These are phyloP conservation scores for Cutaneotrichosporon cutaneum DNA, from an alignment of 1,284 basidiomycete genomes.

Conservation along the genomic window DNA sequence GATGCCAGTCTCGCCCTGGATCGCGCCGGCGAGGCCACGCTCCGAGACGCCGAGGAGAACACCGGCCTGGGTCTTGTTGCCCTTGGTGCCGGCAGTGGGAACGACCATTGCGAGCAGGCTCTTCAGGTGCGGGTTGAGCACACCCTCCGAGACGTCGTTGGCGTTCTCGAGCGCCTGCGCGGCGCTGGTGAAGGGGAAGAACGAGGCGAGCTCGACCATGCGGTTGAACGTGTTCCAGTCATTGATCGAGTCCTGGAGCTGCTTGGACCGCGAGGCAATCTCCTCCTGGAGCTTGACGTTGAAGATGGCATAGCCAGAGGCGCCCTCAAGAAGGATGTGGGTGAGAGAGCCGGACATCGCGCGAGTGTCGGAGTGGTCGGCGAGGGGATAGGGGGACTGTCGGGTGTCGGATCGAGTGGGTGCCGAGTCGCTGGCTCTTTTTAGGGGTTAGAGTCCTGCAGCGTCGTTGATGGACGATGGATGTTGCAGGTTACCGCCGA, in stretches of 20 bases:
- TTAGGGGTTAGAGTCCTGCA: neutral
- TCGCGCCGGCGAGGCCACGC: slow-evolving; percentile 71
- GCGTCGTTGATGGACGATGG: slow-evolving; percentile 1
- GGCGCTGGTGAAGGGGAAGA: slow-evolving; percentile 92
- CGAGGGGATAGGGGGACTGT: neutral
- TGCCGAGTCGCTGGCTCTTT: neutral
- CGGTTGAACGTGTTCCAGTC: slow-evolving; percentile 90
- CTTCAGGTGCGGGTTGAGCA: slow-evolving; percentile 83
- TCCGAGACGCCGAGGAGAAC: slow-evolving; percentile 84
- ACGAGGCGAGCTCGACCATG: slow-evolving; percentile 90
- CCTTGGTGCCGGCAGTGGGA: slow-evolving; percentile 57
- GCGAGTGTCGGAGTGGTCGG: slow-evolving; percentile 3
- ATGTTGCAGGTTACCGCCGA: neutral
- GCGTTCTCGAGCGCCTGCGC: slow-evolving; percentile 95
- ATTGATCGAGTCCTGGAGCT: slow-evolving; percentile 79
- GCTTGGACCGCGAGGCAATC: slow-evolving; percentile 77
- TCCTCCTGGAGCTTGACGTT: slow-evolving; percentile 85
- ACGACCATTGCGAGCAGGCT: slow-evolving; percentile 87
- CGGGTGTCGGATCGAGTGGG: neutral
- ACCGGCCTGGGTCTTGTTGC: slow-evolving; percentile 68
- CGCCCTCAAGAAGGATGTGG: slow-evolving; percentile 91
- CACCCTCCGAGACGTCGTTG: slow-evolving; percentile 96
- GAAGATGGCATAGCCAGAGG: slow-evolving; percentile 94
- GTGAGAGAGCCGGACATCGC: slow-evolving; percentile 58
- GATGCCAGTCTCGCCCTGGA: slow-evolving; percentile 74